These are phyloP conservation scores for Hippophae rhamnoides DNA, from an alignment of 306 rosid species.

Conservation along the genomic window DNA sequence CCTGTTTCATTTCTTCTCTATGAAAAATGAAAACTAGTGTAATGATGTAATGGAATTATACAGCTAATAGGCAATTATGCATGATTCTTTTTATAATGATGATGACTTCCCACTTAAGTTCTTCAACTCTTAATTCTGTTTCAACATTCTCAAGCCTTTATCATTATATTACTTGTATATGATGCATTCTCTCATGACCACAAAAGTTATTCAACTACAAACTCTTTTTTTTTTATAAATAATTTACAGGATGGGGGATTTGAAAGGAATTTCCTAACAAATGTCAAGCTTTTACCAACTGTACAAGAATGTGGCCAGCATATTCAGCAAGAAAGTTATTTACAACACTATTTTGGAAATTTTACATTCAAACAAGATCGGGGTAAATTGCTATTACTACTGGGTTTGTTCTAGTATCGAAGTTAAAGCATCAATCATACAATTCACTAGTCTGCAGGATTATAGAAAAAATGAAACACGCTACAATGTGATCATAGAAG, in stretches of 20 bases:
- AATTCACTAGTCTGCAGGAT: constrained; percentile 4
- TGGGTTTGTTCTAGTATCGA: background rate
- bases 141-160: constrained; percentile 8
- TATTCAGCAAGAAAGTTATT: constrained; percentile 3
- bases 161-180: constrained; percentile 11
- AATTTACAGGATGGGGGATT: too few species aligned
- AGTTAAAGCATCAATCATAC: constrained; percentile 1
- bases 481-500: background rate
- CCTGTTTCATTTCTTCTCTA: background rate
- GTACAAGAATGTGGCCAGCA: too few species aligned
- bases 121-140: constrained; percentile 10
- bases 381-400: background rate
- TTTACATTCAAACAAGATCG: background rate
- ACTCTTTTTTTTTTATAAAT: background rate
- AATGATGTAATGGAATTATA: constrained; percentile 30
- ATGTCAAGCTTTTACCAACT: too few species aligned
- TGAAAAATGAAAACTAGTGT: constrained; percentile 20
- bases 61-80: constrained; percentile 11
- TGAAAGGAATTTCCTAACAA: too few species aligned
- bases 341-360: background rate
- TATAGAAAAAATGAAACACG: constrained; percentile 11
- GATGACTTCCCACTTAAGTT: constrained; percentile 24
- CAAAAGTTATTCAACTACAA: constrained; percentile 1
- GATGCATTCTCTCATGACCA: constrained; percentile 3
- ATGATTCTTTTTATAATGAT: constrained; percentile 20